These are phyloP conservation scores for Astraeus odoratus DNA, from an alignment of 768 basidiomycete genomes.

Conservation along the genomic window DNA sequence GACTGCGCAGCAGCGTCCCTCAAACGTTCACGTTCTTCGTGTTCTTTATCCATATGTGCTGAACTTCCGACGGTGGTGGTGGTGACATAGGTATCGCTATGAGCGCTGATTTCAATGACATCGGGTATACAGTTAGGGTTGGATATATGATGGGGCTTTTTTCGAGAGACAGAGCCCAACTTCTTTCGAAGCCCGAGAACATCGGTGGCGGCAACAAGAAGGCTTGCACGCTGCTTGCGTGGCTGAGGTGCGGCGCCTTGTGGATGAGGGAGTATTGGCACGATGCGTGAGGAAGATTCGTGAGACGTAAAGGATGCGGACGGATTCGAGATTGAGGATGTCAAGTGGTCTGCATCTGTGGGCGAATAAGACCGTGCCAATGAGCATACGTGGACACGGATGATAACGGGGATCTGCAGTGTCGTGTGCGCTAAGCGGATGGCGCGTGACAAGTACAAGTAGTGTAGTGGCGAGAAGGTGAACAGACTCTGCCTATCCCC, in stretches of 20 bases:
- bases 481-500: neutral
- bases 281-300: constrained; percentile 8
- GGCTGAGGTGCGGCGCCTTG: constrained; percentile 4
- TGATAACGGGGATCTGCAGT: neutral
- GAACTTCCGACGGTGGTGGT: constrained; percentile 17
- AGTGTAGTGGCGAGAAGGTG: too few species aligned
- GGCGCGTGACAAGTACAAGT: constrained; percentile 1
- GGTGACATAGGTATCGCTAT: constrained; percentile 17
- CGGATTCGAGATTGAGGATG: constrained; percentile 10
- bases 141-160: constrained; percentile 27
- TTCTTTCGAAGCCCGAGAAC: constrained; percentile 38
- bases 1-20: constrained; percentile 71
- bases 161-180: constrained; percentile 35
- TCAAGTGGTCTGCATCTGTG: constrained; percentile 15
- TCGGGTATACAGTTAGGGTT: constrained; percentile 48
- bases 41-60: constrained; percentile 43
- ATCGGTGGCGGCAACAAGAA: constrained; percentile 50
- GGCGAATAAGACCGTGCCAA: neutral
- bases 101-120: constrained; percentile 66
- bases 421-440: constrained; percentile 3
- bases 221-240: constrained; percentile 35
- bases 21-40: constrained; percentile 68
- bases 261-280: constrained; percentile 3
- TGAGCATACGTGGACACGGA: constrained; percentile 7
- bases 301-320: constrained; percentile 10